Conservation (phyloP, 1,139 yeast genomes). For the Hanseniaspora sp. region DNA sequence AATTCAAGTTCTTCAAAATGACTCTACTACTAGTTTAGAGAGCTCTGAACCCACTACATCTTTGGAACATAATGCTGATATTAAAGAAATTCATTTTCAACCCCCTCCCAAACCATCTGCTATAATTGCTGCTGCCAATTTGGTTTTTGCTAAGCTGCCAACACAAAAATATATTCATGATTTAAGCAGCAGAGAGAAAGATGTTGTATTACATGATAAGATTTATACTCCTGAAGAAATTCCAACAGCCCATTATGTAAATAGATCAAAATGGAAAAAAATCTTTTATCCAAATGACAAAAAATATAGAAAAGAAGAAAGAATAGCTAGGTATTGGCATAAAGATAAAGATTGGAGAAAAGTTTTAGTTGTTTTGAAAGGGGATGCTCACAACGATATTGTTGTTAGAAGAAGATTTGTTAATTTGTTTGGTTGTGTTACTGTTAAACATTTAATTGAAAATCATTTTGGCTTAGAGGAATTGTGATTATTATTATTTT, state of each 20-base stretch:
- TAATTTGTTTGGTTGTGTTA: constrained; percentile 95
- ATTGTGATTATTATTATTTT: background rate
- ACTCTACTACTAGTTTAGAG: background rate
- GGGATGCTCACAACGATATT: constrained; percentile 94
- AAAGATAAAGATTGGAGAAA: constrained; percentile 80
- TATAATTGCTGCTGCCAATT: constrained; percentile 45
- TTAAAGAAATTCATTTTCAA: constrained; percentile 27
- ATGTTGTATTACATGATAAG: constrained; percentile 68
- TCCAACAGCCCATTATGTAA: constrained; percentile 40
- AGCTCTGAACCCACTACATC: background rate
- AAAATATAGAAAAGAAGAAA: constrained; percentile 51
- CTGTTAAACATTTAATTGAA: constrained; percentile 64
- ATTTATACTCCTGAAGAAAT: constrained; percentile 54
- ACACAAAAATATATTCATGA: constrained; percentile 51
- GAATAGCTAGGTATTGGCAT: constrained; percentile 84
- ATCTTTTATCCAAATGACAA: constrained; percentile 27
- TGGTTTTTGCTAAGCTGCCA: constrained; percentile 77
- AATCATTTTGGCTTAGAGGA: constrained; percentile 43
- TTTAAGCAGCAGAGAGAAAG: constrained; percentile 41
- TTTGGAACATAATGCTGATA: constrained; percentile 18
- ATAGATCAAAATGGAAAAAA: constrained; percentile 23
- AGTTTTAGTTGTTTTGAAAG: constrained; percentile 71
- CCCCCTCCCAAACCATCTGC: constrained; percentile 49
- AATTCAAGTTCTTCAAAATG: background rate
- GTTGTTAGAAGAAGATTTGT: constrained; percentile 81